Base-by-base conservation (phyloP, 2,329 filamentous ascomycete genomes). In the Colletotrichum shisoi region DNA sequence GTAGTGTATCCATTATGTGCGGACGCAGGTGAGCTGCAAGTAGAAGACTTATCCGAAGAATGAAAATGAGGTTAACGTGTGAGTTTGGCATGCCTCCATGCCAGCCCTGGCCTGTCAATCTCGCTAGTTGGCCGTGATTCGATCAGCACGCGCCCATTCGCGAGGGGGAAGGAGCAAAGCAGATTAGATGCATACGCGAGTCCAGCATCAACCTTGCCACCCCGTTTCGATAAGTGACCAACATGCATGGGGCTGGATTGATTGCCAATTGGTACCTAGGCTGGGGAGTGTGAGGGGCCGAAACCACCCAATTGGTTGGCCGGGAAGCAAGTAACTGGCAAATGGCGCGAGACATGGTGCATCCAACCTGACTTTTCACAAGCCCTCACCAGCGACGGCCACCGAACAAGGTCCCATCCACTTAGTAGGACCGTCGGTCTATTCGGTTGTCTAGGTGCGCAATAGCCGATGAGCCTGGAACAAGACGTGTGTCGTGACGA, bases 81-180 rank as follows among this genome's bases (percentile, higher is more conserved):
- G 58, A 66, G 63, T 62, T 51, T 62, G 51, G 31, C n/a, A 51
- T 19, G 27, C 39, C 17, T 42, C 45, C 63, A 44, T 24, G 63
- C 51, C 24, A 57, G 19, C 59, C 58, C 58, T 57, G 52, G 58
- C 58, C 31, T 66, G 63, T 63, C 51, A 62, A 63, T 63, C 48
- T 62, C 52, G 58, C 45, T 39, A 62, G 63, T 44, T 17, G 31
- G 51, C 34, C 40, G 46, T 65, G 63, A 62, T 62, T 65, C 37
- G 57, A 54, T 34, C 27, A 45, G 63, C 49, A 62, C 49, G 63
- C 57, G 63, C 57, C 51, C 57, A 19, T 48, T 17, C 15, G 34
- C 19, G 24, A 42, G 27, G 31, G 37, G 5, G 7, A 21, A 63
- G 51, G 44, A 57, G 31, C 21, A 19, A 62, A 57, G 31, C 31